Evolutionary conservation across 352 stramenopile genomes (phyloP).

Genomic region (Phytophthora cryptogea): DNA sequence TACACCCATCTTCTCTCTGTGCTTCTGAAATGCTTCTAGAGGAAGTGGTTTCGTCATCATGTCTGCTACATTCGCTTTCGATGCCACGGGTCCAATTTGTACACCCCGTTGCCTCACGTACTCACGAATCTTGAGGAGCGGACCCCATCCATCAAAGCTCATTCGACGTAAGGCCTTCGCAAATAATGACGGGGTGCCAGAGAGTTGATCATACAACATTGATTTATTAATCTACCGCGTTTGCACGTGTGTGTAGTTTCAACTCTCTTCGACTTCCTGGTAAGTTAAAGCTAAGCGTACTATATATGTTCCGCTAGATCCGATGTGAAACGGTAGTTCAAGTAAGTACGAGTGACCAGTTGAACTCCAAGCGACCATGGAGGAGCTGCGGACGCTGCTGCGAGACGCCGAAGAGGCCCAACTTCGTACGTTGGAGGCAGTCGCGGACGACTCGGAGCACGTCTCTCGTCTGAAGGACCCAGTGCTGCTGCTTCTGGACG

Average conservation of each 20-base stretch:
- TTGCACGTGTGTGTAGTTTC: constrained; percentile 5
- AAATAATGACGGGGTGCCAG: no score
- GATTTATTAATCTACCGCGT: constrained; percentile 28
- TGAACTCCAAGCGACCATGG: constrained; percentile 4
- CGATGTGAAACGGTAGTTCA: not conserved
- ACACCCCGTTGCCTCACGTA: constrained; percentile 15
- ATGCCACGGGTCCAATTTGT: constrained; percentile 8
- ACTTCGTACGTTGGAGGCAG: constrained; percentile 34
- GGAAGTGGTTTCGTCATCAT: constrained; percentile 15
- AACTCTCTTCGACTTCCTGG: not conserved
- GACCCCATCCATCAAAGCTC: not conserved
- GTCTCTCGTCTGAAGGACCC: constrained; percentile 46
- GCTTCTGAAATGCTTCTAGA: constrained; percentile 9
- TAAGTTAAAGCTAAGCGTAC: no score
- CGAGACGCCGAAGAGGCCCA: constrained; percentile 45
- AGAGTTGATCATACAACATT: constrained; percentile 19
- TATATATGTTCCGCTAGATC: not conserved
- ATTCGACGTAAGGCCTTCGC: no score
- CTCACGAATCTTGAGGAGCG: constrained; percentile 19
- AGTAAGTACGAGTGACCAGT: constrained; percentile 1
- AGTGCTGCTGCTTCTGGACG: constrained; percentile 51
- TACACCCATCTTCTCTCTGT: constrained; percentile 13
- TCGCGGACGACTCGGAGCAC: constrained; percentile 27
- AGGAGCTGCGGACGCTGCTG: constrained; percentile 42
- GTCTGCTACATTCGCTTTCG: constrained; percentile 13